These are phyloP conservation scores for Yarrowia deformans DNA, from an alignment of 805 yeast species.

Conservation along the genomic window DNA sequence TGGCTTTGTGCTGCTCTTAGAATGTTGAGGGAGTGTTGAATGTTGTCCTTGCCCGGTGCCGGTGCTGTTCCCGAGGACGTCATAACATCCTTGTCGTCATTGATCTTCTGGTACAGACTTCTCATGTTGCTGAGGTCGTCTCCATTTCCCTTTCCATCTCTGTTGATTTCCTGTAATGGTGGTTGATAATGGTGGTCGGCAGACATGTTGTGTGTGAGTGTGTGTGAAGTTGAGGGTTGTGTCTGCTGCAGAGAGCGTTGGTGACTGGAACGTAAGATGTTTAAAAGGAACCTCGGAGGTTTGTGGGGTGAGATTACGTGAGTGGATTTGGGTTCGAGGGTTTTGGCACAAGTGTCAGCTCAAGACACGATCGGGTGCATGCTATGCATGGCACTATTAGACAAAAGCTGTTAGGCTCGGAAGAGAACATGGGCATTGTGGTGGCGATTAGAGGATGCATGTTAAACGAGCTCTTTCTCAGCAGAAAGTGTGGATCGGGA, in stretches of 20 bases:
- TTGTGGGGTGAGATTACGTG: constrained; percentile 20
- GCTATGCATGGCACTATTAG: constrained; percentile 2
- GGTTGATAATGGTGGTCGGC: neutral
- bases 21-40: constrained; percentile 30
- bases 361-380: constrained; percentile 33
- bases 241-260: no score
- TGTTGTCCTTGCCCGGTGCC: constrained; percentile 8
- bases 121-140: constrained; percentile 33
- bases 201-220: constrained; percentile 1
- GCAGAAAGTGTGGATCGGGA: neutral
- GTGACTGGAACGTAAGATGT: neutral
- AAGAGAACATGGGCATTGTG: neutral
- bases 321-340: neutral
- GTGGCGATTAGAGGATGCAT: neutral
- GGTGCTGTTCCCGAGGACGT: neutral
- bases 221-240: no score
- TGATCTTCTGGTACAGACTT: constrained; percentile 18
- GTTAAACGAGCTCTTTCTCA: no score
- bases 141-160: neutral
- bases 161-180: neutral
- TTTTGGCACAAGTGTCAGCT: constrained; percentile 11
- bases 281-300: neutral
- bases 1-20: constrained; percentile 32
- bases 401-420: neutral
- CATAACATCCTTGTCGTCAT: constrained; percentile 12